phyloP scores from a whole-genome alignment of 2,329 filamentous ascomycete species.

The Cladosporium oxysporum region DNA sequence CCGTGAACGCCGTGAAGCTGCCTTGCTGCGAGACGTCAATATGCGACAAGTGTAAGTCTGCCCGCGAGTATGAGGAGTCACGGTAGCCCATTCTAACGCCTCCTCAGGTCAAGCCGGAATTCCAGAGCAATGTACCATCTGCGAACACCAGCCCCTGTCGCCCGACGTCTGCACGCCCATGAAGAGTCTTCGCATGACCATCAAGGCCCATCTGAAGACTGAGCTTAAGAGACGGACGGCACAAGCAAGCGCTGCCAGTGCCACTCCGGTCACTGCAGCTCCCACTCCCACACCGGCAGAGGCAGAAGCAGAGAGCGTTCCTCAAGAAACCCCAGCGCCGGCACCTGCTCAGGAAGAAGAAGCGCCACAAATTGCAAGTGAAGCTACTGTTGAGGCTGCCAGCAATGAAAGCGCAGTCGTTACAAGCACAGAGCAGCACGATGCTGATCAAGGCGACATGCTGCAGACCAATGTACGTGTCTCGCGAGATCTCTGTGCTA shows the following conservation, averaged over 20 bases:
- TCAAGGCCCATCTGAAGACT: slow-evolving; percentile 86
- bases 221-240: slow-evolving; percentile 84
- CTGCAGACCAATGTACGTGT: slow-evolving; percentile 1
- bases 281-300: slow-evolving; percentile 21
- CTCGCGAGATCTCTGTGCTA: not conserved
- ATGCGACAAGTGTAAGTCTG: slow-evolving; percentile 76
- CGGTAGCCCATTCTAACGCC: slow-evolving; percentile 23
- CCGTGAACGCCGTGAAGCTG: slow-evolving; percentile 84
- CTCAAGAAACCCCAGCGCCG: slow-evolving; percentile 16
- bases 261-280: slow-evolving; percentile 27
- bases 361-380: not conserved
- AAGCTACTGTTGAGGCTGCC: slow-evolving; percentile 27
- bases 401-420: slow-evolving; percentile 38
- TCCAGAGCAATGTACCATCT: slow-evolving; percentile 62
- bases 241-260: slow-evolving; percentile 35
- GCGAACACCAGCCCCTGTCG: slow-evolving; percentile 86
- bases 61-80: not conserved
- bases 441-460: not conserved
- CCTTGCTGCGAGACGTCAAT: slow-evolving; percentile 96
- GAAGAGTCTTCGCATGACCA: slow-evolving; percentile 87
- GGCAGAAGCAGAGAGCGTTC: slow-evolving; percentile 15
- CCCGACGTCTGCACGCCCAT: slow-evolving; percentile 84
- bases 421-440: slow-evolving; percentile 12
- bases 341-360: slow-evolving; percentile 21
- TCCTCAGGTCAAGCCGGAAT: slow-evolving; percentile 72